Conservation (phyloP, 805 yeast species). For the Zygoascus bituminiphila region DNA sequence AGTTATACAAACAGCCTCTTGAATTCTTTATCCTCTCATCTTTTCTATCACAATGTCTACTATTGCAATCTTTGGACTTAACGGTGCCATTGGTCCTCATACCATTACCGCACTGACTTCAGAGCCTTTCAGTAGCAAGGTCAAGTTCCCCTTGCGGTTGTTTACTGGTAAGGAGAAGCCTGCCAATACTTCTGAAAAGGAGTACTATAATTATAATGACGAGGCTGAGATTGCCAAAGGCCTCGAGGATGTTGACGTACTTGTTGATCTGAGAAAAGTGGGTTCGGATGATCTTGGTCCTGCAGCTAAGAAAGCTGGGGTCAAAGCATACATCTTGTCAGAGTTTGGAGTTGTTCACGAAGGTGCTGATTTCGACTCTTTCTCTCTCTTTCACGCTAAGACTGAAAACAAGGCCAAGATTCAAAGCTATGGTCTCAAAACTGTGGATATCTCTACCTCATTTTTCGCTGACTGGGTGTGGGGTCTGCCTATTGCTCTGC, state of each 20-base stretch:
- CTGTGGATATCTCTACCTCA: conserved; percentile 19
- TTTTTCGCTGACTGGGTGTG: conserved; percentile 10
- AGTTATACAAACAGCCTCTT: background rate
- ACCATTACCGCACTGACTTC: background rate
- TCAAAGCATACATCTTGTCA: conserved; percentile 49
- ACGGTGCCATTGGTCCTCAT: background rate
- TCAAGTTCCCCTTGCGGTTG: background rate
- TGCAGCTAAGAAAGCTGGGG: conserved; percentile 34
- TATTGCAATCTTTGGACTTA: conserved; percentile 3
- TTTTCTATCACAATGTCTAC: background rate
- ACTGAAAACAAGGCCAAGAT: conserved; percentile 13
- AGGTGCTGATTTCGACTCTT: conserved; percentile 1
- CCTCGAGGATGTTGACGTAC: conserved; percentile 42
- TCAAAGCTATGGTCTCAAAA: conserved; percentile 20
- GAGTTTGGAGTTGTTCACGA: conserved; percentile 46
- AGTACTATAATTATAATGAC: background rate
- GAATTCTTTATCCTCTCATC: no score
- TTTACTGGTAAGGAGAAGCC: background rate
- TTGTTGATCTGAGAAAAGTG: conserved; percentile 34
- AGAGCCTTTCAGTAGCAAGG: background rate
- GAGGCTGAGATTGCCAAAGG: conserved; percentile 15
- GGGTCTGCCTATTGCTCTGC: conserved; percentile 8
- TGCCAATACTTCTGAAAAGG: background rate
- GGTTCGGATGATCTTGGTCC: conserved; percentile 13
- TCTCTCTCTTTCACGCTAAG: conserved; percentile 10